These are phyloP conservation scores for Tilletia horrida DNA, from an alignment of 1,284 basidiomycete species.

Conservation along the genomic window DNA sequence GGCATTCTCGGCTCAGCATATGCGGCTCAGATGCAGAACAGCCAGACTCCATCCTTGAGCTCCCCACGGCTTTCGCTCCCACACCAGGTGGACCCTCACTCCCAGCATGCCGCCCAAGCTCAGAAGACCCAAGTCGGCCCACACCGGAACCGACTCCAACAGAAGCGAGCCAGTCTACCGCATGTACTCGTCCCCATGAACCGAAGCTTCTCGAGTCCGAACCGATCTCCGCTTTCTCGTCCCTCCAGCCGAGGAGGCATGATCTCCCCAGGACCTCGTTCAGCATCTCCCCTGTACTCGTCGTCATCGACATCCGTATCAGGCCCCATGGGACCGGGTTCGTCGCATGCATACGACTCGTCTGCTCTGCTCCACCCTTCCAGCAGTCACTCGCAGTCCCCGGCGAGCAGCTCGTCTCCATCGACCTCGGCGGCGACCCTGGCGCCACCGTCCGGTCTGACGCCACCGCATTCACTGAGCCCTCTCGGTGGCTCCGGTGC, in stretches of 20 bases:
- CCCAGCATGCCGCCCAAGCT: not conserved
- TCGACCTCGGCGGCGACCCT: conserved; percentile 14
- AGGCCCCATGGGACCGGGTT: not conserved
- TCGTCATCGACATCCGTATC: conserved; percentile 15
- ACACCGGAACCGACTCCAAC: conserved; percentile 14
- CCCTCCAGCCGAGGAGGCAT: not conserved
- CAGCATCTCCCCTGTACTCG: not conserved
- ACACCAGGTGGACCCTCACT: not conserved
- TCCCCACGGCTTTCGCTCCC: conserved; percentile 22
- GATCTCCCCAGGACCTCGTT: not conserved
- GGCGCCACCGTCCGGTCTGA: conserved; percentile 27
- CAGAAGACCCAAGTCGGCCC: conserved; percentile 6
- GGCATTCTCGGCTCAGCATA: conserved; percentile 21
- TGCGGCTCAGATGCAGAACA: not conserved
- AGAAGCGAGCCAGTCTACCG: conserved; percentile 19
- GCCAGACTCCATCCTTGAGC: conserved; percentile 22
- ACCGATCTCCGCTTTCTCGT: not conserved
- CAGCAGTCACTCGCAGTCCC: conserved; percentile 20
- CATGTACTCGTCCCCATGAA: conserved; percentile 5
- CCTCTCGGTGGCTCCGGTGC: conserved; percentile 15
- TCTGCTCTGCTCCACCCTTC: no score
- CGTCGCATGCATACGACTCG: conserved; percentile 19
- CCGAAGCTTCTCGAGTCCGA: conserved; percentile 10
- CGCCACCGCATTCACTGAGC: conserved; percentile 41
- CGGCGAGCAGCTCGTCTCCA: not conserved